Base-by-base conservation (phyloP, 2,329 filamentous ascomycete species). In the Balansia obtecta region DNA sequence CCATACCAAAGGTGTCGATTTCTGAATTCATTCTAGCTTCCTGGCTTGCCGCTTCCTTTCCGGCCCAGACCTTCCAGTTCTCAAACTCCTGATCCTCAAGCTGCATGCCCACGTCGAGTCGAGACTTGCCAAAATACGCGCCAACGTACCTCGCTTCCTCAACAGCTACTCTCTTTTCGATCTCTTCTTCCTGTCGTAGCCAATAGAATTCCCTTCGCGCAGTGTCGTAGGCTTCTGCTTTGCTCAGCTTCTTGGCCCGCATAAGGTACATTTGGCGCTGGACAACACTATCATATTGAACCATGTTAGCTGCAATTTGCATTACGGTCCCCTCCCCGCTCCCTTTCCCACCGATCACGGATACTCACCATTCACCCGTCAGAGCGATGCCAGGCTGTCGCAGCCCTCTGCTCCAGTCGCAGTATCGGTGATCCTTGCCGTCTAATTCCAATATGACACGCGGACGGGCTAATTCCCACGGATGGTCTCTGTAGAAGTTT, bases 391-490 rank as follows among this genome's bases (percentile, higher is more conserved):
- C 86, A 6, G 75, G 77, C 69, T 97, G 93, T 59, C 76, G 72
- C 58, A 95, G 67, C 22, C 75, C 79, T 59, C 68, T 82, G 58
- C 83, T 86, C 91, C 91, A 97, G 66, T 96, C 81, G 60, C 81
- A 82, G 50, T 70, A 73, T 64, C 84, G 79, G 48, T 80, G 74
- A 62, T 98, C 91, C 63, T 85, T 86, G 49, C 93, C 93, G 61
- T 91, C 85, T 58, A 82, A 74, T 69, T 98, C 93, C 10, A 97
- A 71, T 45, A 98, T 73, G 52, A 95, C 75, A 58, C 88, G 78
- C 50, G 93, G 93, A 55, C 91, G 78, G 16, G 93, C 93, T 62
- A 98, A 72, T 69, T 98, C 93, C 93, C 93, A 98, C 5, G 93
- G 93, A 65, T 98, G 93, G 66, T 98, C 91, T 61, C 77, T 81